Conservation (phyloP, 371 early-diverging fungal genomes). For the Lichtheimia corymbifera region DNA sequence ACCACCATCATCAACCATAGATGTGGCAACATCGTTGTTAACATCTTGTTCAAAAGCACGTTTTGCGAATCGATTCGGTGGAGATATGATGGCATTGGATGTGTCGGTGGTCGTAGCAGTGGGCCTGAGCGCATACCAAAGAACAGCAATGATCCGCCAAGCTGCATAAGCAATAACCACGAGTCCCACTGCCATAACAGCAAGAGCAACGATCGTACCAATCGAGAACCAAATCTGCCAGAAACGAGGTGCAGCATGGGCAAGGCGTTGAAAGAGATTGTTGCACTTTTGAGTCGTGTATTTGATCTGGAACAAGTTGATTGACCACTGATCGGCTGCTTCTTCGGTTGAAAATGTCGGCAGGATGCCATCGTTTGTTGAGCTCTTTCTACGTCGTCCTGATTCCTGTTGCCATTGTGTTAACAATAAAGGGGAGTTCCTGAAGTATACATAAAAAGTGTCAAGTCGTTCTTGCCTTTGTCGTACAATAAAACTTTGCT, state of each 20-base stretch:
- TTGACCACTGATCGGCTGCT: conserved; percentile 37
- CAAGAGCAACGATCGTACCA: conserved; percentile 52
- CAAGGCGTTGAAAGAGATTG: conserved; percentile 45
- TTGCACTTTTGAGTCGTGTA: conserved; percentile 63
- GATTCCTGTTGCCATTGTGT: conserved; percentile 3
- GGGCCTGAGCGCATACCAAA: conserved; percentile 13
- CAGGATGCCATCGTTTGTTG: background rate
- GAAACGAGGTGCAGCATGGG: conserved; percentile 45
- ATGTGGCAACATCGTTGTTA: background rate
- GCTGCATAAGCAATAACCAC: conserved; percentile 56
- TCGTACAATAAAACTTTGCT: conserved; percentile 26
- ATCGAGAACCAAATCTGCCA: conserved; percentile 66
- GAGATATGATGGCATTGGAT: conserved; percentile 9
- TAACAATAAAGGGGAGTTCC: too few species aligned
- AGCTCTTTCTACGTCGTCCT: conserved; percentile 9
- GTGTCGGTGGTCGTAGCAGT: background rate
- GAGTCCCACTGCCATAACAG: conserved; percentile 54
- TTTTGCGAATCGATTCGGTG: conserved; percentile 7
- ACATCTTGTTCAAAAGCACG: conserved; percentile 14
- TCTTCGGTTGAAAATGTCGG: conserved; percentile 7
- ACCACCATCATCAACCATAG: too few species aligned
- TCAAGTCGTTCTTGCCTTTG: conserved; percentile 8
- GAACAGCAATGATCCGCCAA: conserved; percentile 30
- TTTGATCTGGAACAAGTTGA: conserved; percentile 57
- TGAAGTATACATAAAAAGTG: too few species aligned